Percentiles rank a stretch among this genome's conserved stretches.
Conservation (phyloP, 2,329 filamentous ascomycete genomes). For the Coleophoma cylindrospora region DNA sequence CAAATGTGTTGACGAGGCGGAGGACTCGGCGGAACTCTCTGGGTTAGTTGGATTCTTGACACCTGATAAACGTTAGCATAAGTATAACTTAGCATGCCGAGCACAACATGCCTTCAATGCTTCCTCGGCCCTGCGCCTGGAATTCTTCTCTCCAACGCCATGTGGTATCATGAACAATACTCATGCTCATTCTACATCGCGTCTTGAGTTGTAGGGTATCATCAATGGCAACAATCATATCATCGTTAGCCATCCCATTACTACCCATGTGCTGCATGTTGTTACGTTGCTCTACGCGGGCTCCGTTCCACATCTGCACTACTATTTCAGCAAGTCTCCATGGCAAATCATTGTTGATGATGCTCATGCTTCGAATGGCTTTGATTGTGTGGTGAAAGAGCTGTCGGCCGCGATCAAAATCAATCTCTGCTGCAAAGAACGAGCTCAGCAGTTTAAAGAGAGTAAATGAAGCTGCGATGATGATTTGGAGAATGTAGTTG, state of each 20-base stretch:
- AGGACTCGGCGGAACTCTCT: constrained; percentile 71
- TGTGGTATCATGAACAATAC: constrained; percentile 76
- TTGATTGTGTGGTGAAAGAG: constrained; percentile 69
- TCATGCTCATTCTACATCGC: constrained; percentile 81
- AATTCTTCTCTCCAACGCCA: constrained; percentile 84
- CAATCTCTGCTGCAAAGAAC: constrained; percentile 68
- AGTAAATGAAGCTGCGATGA: constrained; percentile 74
- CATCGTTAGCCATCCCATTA: constrained; percentile 35
- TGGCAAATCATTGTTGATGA: constrained; percentile 73
- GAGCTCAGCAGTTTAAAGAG: constrained; percentile 75
- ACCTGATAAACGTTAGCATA: constrained; percentile 33
- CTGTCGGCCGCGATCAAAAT: constrained; percentile 60
- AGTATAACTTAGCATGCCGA: constrained; percentile 12
- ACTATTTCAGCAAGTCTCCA: constrained; percentile 80
- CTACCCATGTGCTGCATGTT: constrained; percentile 35
- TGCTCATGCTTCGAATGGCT: constrained; percentile 67
- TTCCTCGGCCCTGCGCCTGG: constrained; percentile 64
- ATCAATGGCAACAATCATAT: constrained; percentile 39
- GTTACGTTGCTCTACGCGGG: constrained; percentile 25
- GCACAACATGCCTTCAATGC: constrained; percentile 61
- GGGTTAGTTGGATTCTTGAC: constrained; percentile 84
- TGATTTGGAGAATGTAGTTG: constrained; percentile 81
- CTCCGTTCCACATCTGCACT: constrained; percentile 77
- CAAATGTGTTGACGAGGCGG: constrained; percentile 60
- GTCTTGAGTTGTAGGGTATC: constrained; percentile 75